These are phyloP conservation scores for Tetrahymena malaccensis DNA, from an alignment of 73 alveolate species.

Conservation along the genomic window DNA sequence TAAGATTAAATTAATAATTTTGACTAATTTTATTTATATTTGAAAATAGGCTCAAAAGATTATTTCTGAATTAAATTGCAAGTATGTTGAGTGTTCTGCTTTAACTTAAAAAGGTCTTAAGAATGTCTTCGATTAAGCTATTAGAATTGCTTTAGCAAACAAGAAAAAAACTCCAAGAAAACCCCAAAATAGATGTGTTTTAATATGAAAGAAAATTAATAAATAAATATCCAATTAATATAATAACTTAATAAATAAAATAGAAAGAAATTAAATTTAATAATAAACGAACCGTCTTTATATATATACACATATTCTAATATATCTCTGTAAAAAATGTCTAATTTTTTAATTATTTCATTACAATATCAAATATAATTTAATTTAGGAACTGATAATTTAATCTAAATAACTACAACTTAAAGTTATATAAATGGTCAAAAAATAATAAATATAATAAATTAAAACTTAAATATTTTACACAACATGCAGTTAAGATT, in stretches of 20 bases:
- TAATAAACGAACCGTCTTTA: not conserved
- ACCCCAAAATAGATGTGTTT: not conserved
- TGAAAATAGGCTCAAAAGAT: slow-evolving; percentile 6
- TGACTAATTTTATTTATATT: not conserved
- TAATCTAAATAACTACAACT: too few relatives aligned
- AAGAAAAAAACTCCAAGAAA: not conserved
- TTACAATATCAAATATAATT: too few relatives aligned
- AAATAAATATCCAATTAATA: not conserved
- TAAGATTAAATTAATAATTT: not conserved
- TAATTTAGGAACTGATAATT: too few relatives aligned
- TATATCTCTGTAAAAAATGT: not conserved
- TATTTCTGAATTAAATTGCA: not conserved
- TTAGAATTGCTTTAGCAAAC: not conserved
- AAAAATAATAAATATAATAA: too few relatives aligned
- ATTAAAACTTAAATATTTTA: too few relatives aligned
- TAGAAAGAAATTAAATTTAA: too few relatives aligned
- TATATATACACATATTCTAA: not conserved
- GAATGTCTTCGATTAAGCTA: slow-evolving; percentile 21
- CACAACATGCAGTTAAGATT: too few relatives aligned
- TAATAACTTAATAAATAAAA: too few relatives aligned
- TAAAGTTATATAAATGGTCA: too few relatives aligned
- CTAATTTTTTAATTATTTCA: not conserved
- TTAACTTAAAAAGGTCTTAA: slow-evolving; percentile 33
- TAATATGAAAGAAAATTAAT: not conserved
- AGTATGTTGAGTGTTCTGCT: slow-evolving; percentile 39